A percentile compares a stretch with the other conserved stretches of the same genome.
Conservation (phyloP, 306 rosid species). For the Acacia confusa region DNA sequence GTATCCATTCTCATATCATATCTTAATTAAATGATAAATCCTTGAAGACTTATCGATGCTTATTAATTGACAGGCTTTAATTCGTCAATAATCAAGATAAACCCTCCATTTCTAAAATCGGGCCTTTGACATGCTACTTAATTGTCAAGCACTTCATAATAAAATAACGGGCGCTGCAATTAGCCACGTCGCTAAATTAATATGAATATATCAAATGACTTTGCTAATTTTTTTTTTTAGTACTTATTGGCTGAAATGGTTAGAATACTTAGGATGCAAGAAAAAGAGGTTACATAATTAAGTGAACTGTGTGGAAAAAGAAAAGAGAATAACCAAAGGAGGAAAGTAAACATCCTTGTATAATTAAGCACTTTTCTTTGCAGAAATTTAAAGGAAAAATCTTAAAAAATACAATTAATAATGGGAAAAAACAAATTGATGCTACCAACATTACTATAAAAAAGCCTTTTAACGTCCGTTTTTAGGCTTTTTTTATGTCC, state of each 20-base stretch:
- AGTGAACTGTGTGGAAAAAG: background rate
- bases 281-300: background rate
- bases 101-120: slow-evolving; percentile 31
- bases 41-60: slow-evolving; percentile 27
- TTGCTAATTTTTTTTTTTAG: background rate
- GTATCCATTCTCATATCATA: slow-evolving; percentile 2
- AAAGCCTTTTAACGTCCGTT: too few relatives aligned
- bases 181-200: background rate
- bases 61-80: slow-evolving; percentile 20
- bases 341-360: too few relatives aligned
- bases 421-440: too few relatives aligned
- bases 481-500: too few relatives aligned
- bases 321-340: background rate
- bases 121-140: slow-evolving; percentile 10
- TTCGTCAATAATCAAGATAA: slow-evolving; percentile 22
- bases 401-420: too few relatives aligned
- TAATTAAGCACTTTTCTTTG: too few relatives aligned
- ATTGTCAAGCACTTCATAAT: slow-evolving; percentile 50
- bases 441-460: too few relatives aligned
- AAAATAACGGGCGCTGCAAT: slow-evolving; percentile 10
- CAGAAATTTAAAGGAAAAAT: too few relatives aligned
- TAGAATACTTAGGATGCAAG: slow-evolving; percentile 23
- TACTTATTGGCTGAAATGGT: slow-evolving; percentile 13
- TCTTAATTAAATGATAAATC: background rate
- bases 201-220: background rate